These are phyloP conservation scores for Strigomonas culicis DNA, from an alignment of 208 protist species.

Conservation along the genomic window DNA sequence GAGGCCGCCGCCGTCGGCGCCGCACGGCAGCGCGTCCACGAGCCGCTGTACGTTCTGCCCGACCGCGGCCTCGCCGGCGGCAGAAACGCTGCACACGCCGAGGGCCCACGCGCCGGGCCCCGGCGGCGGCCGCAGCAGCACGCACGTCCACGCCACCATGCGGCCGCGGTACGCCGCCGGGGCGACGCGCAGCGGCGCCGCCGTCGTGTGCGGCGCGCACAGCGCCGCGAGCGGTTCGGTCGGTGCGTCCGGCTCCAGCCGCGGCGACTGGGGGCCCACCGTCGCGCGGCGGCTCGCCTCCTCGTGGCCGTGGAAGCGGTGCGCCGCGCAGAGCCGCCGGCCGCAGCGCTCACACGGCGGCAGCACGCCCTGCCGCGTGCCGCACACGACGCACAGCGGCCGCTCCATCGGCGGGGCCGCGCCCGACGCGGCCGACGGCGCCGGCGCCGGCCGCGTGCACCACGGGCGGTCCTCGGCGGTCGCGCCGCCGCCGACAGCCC, in stretches of 20 bases:
- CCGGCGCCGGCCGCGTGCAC: background rate
- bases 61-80: conserved; percentile 44
- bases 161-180: conserved; percentile 41
- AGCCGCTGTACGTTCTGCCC: conserved; percentile 62
- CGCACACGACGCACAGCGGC: conserved; percentile 29
- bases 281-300: conserved; percentile 8
- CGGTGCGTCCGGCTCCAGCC: background rate
- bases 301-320: conserved; percentile 65
- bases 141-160: conserved; percentile 25
- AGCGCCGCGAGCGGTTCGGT: conserved; percentile 1
- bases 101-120: background rate
- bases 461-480: background rate
- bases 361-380: conserved; percentile 32
- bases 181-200: conserved; percentile 27
- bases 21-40: conserved; percentile 15
- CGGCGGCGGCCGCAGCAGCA: conserved; percentile 9
- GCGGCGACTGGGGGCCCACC: background rate
- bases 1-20: background rate
- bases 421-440: background rate
- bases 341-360: conserved; percentile 37
- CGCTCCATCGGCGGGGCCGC: background rate
- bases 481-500: background rate
- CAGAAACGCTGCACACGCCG: conserved; percentile 40
- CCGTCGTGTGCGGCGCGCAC: conserved; percentile 25
- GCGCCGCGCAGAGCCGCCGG: conserved; percentile 39